Evolutionary conservation across 2,329 filamentous ascomycete species (phyloP).

Genomic region (Diaporthe vexans): DNA sequence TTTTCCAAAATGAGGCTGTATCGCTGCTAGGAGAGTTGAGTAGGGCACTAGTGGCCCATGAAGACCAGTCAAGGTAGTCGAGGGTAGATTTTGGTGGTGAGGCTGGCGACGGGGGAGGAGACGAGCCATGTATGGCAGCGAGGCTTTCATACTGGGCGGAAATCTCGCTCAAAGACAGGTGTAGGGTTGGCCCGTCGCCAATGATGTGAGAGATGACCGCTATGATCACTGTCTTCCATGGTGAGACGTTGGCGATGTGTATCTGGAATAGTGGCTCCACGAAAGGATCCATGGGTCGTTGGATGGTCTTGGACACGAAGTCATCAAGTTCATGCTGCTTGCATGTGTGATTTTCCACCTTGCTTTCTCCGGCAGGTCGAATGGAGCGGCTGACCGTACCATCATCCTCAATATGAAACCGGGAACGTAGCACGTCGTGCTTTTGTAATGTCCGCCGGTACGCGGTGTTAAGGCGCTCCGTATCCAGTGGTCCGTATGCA

Average conservation of each 20-base stretch:
- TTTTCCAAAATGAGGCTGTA: background rate
- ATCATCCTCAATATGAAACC: conserved; percentile 3
- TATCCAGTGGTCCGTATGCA: conserved; percentile 3
- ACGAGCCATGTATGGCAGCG: too few species aligned
- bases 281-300: background rate
- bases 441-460: background rate
- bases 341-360: background rate
- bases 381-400: background rate
- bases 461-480: background rate
- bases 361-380: background rate
- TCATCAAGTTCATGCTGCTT: background rate
- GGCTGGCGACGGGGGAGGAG: background rate
- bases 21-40: background rate
- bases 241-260: background rate
- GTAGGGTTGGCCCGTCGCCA: background rate
- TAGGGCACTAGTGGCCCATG: background rate
- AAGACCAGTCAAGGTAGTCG: conserved; percentile 13
- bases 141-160: background rate
- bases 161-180: background rate
- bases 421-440: background rate
- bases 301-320: background rate
- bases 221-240: conserved; percentile 6
- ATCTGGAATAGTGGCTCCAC: background rate
- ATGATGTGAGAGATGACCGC: background rate
- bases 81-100: background rate